phyloP scores from a whole-genome alignment of 192 early-diverging fungal species.

The Phlyctochytrium bullatum region DNA sequence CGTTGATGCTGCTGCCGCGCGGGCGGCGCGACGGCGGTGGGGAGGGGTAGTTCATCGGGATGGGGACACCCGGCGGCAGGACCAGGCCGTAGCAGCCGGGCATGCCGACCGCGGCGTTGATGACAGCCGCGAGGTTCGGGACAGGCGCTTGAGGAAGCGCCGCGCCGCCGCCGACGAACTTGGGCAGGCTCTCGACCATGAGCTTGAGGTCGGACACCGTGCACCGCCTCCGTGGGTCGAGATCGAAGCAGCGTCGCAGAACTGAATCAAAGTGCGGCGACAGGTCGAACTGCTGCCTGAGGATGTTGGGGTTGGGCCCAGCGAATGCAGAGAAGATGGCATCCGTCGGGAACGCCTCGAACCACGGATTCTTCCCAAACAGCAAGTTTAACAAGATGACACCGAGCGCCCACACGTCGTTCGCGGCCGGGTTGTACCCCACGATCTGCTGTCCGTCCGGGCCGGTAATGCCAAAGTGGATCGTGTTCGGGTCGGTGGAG shows the following conservation, averaged over 20 bases:
- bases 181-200: slow-evolving; percentile 22
- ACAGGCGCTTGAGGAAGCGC: neutral
- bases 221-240: slow-evolving; percentile 45
- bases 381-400: slow-evolving; percentile 87
- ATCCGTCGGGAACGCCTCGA: slow-evolving; percentile 55
- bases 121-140: neutral
- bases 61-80: slow-evolving; percentile 5
- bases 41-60: neutral
- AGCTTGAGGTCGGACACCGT: slow-evolving; percentile 23
- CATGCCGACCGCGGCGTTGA: neutral
- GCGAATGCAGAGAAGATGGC: slow-evolving; percentile 68
- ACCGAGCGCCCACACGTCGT: slow-evolving; percentile 88
- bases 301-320: slow-evolving; percentile 26
- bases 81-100: slow-evolving; percentile 7
- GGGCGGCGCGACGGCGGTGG: neutral
- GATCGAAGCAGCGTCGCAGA: slow-evolving; percentile 67
- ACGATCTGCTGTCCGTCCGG: slow-evolving; percentile 45
- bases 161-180: slow-evolving; percentile 20
- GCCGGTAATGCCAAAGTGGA: slow-evolving; percentile 39
- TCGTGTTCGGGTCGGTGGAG: slow-evolving; percentile 13
- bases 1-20: too few species aligned
- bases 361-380: slow-evolving; percentile 82
- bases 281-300: slow-evolving; percentile 47
- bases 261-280: slow-evolving; percentile 66
- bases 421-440: slow-evolving; percentile 66